A percentile compares a stretch with the other conserved stretches of the same genome.
Evolutionary conservation across 257 asterid genomes (phyloP).

Genomic region (Solanum raphanifolium): DNA sequence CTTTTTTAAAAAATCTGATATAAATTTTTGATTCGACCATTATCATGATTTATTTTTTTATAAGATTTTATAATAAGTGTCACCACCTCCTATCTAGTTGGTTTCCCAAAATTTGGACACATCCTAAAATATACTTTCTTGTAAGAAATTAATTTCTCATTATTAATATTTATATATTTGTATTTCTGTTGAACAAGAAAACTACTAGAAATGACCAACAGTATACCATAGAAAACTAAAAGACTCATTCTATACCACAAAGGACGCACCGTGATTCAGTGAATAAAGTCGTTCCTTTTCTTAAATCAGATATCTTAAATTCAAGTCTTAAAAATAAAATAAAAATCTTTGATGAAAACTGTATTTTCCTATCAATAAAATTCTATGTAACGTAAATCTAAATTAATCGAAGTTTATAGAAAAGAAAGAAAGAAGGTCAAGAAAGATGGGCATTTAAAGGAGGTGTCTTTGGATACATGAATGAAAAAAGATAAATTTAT

Average conservation of each 20-base stretch:
- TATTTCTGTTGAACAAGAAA: not conserved
- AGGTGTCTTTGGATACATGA: not conserved
- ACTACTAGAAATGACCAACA: not conserved
- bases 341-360: too few species aligned
- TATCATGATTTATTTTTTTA: not conserved
- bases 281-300: not conserved
- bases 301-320: fast-evolving
- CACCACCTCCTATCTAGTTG: not conserved
- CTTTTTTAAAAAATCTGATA: not conserved
- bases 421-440: not conserved
- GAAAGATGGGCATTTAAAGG: not conserved
- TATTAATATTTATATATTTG: not conserved
- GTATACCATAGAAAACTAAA: not conserved
- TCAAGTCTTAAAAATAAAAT: fast-evolving
- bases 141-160: not conserved
- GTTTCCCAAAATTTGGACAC: not conserved
- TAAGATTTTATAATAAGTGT: not conserved
- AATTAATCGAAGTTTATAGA: too few species aligned
- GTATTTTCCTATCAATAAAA: fast-evolving
- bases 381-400: fast-evolving
- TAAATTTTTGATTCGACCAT: not conserved
- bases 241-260: not conserved
- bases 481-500: not conserved
- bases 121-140: not conserved
- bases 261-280: fast-evolving